These are phyloP conservation scores for Apiotrichum mycotoxinovorans DNA, from an alignment of 1,284 basidiomycete genomes.

Conservation along the genomic window DNA sequence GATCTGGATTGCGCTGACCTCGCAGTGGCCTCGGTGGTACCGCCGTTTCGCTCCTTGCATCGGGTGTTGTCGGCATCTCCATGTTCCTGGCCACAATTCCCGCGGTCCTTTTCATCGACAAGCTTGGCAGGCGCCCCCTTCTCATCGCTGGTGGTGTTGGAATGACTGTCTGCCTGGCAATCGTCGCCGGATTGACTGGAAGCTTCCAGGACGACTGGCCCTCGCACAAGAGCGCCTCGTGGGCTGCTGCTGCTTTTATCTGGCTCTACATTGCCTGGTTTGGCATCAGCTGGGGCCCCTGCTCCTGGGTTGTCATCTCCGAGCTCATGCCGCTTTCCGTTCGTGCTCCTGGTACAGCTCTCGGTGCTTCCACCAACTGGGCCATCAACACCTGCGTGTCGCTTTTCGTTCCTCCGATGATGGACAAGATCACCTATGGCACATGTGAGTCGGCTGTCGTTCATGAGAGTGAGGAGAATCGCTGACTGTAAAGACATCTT, in stretches of 20 bases:
- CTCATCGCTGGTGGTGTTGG: slow-evolving; percentile 24
- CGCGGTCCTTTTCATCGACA: slow-evolving; percentile 32
- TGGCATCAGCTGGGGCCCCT: slow-evolving; percentile 20
- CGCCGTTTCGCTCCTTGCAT: slow-evolving; percentile 39
- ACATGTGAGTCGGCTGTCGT: slow-evolving; percentile 13
- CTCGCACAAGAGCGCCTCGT: slow-evolving; percentile 11
- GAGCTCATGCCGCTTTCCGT: slow-evolving; percentile 24
- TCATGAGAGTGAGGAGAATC: no score
- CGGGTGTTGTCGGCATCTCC: slow-evolving; percentile 42
- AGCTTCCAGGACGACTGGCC: slow-evolving; percentile 12
- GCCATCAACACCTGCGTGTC: slow-evolving; percentile 25
- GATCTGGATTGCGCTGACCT: no score
- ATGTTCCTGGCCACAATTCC: slow-evolving; percentile 41
- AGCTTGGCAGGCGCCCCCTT: slow-evolving; percentile 27
- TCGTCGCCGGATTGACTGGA: slow-evolving; percentile 24
- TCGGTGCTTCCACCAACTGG: slow-evolving; percentile 27
- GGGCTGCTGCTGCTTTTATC: slow-evolving; percentile 23
- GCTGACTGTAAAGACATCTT: slow-evolving; percentile 17
- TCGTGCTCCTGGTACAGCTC: slow-evolving; percentile 19
- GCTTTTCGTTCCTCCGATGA: slow-evolving; percentile 20
- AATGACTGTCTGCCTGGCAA: slow-evolving; percentile 25
- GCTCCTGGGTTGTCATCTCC: slow-evolving; percentile 24
- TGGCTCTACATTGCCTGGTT: slow-evolving; percentile 27
- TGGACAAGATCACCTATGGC: slow-evolving; percentile 19
- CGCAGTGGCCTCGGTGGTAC: slow-evolving; percentile 29